Evolutionary conservation across 2,329 filamentous ascomycete genomes (phyloP), one percentile per base, ranked within the genome.

Genomic region (Trichoderma guizhouense): DNA sequence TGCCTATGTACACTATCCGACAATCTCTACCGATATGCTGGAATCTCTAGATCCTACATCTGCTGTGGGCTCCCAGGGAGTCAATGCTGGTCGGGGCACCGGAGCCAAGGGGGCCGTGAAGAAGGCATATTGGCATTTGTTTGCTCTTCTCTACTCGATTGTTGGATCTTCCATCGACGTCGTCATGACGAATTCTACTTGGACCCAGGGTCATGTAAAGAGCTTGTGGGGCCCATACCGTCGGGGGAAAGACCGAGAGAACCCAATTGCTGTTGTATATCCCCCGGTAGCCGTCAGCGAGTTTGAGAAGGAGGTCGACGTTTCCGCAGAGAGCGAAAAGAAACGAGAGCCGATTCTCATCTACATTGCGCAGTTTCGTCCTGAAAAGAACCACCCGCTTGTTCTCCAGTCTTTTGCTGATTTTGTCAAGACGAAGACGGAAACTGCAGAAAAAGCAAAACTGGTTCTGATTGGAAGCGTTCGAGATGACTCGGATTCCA

Each of bases 11-110:
- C 96, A 99, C 83, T 99, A 98, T 79, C 96, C 96, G 1, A 98
- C 95, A 71, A 99, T 99, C 69, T 98, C 95, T 3, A 99, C 94
- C 65, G 96, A 99, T 78, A 99, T 99, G 96, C 89, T 99, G 5
- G 88, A 90, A 26, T 95, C 93, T 21, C 89, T 98, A 5, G 89
- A 94, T 75, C 89, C 92, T 9, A 81, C 80, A 9, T 87, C 86
- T 2, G 74, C 82, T 39, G 87, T 85, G 62, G 92, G 90, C 15
- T 81, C 80, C 70, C 91, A 89, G 82, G 92, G 95, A 3, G 86
- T 97, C 71, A 96, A 98, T 79, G 93, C 95, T 5, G 95, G 95
- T 36, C 87, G 92, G 69, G 95, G 94, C 3, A 86, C 85, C 34
- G 95, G 95, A 0, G 78, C 87, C 32, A 90, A 89, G 72, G 95